Base-by-base conservation (phyloP, 2,329 filamentous ascomycete genomes). In the Fusarium concolor region DNA sequence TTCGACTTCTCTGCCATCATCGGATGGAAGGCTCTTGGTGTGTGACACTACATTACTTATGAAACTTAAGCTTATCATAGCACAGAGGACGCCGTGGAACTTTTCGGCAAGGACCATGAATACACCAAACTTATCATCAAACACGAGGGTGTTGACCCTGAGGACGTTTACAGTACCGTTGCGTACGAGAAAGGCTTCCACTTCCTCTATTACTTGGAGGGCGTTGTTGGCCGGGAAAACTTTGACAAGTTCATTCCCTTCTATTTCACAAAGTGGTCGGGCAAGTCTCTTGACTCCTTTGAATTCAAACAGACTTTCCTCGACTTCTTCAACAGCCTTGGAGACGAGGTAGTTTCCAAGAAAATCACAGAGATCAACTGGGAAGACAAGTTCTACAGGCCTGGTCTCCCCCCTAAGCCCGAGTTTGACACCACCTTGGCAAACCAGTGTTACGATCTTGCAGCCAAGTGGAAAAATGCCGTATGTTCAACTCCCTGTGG, bases 111-210 rank as follows among this genome's bases (percentile, higher is more conserved):
- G 51, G 91, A 96, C 68, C 94, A 97, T 76, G 91, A 95, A 72
- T 98, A 96, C 81, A 99, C 96, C 10, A 96, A 96, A 78, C 86
- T 99, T 54, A 89, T 97, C 70, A 87, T 94, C 62, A 90, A 93
- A 76, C 90, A 98, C 67, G 92, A 95, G 76, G 93, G 93, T 59
- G 90, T 96, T 70, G 95, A 98, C 73, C 96, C 96, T 0, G 96
- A 98, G 77, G 96, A 99, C 78, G 92, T 95, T 2, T 99, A 98
- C 82, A 96, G 92, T 71, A 92, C 89, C 26, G 85, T 98, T 33
- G 94, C 96, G 0, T 99, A 99, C 75, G 95, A 98, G 77, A 98
- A 99, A 81, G 95, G 95, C 5, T 98, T 97, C 80, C 92, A 92
- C 76, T 96, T 98, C 79, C 85, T 99, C 44, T 97, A 94, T 79